These are phyloP conservation scores for Persicaria maculosa DNA, from an alignment of 148 eudicot genomes.

Conservation along the genomic window DNA sequence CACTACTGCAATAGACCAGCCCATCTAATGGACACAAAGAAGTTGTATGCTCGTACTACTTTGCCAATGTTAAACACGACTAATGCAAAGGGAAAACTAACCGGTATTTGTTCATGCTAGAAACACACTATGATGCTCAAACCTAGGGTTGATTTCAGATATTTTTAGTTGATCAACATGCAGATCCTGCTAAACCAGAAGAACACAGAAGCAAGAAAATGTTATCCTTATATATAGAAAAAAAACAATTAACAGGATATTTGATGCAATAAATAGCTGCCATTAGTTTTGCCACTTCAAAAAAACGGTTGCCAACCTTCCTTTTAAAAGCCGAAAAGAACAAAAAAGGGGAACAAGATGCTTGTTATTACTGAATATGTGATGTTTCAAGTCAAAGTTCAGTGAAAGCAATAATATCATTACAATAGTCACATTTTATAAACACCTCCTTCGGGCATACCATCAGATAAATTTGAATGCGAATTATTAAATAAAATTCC, in stretches of 20 bases:
- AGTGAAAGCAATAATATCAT: no score
- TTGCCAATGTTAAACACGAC: background rate
- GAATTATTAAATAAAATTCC: no score
- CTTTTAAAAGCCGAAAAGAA: background rate
- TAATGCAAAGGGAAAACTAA: conserved; percentile 21
- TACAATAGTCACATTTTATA: no score
- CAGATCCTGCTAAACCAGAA: conserved; percentile 45
- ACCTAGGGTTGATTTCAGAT: conserved; percentile 84
- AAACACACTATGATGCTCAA: conserved; percentile 81
- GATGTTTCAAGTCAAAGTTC: no score
- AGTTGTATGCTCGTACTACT: background rate
- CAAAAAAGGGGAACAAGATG: background rate
- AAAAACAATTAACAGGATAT: background rate
- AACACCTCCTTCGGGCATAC: background rate
- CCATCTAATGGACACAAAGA: background rate
- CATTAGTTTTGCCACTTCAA: background rate
- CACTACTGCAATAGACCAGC: background rate
- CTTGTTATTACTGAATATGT: background rate
- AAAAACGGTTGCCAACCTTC: background rate
- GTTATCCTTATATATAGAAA: background rate
- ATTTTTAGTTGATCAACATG: conserved; percentile 79
- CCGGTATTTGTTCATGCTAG: conserved; percentile 97
- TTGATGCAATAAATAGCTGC: background rate
- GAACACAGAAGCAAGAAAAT: conserved; percentile 7
- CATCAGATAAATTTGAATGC: background rate